Evolutionary conservation across 768 basidiomycete species (phyloP), one percentile per base, ranked within the genome.

Genomic region (Mycena belliarum): DNA sequence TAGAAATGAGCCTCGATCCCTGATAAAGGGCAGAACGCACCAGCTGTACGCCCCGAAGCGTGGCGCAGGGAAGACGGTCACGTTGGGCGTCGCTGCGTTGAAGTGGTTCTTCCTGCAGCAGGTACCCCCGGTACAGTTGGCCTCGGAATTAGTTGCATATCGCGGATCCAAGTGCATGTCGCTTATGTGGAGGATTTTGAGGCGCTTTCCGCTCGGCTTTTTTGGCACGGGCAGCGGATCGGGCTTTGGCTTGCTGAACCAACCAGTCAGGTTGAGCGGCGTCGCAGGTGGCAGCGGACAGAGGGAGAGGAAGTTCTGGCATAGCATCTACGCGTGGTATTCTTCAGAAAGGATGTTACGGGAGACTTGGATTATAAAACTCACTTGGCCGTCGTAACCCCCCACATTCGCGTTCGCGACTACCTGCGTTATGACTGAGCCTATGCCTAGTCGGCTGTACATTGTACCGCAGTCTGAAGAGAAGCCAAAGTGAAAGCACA

Each of bases 181-280:
- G 1, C 88, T 89, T n/a, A 92, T 54, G 67, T 91, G 90, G 55
- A 92, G 70, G 0, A 91, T 84, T 67, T 88, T 90, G 41, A 90
- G 72, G 35, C 83, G 77, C 64, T 88, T 70, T 14, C 88, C 88
- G 42, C 83, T 88, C 16, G 80, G 79, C 67, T 77, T 76, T 68
- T 79, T 87, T 0, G 77, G 76, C 10, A 75, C 59, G n/a, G 87
- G 87, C 14, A 86, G 77, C 5, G 85, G 84, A 26, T 79, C 78
- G 1, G 89, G 89, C 67, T 91, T 92, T 3, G 88, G 87, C 69
- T 89, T 91, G 26, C 81, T 75, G 70, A 91, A 92, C 86, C 89
- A 91, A 14, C 73, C 73, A 1, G 81, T 85, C 32, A 86, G 66
- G 65, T 92, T 80, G 61, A 92, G 75, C 4, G 86, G 77, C 8